Conservation (phyloP, 2,329 filamentous ascomycete species). For the Lachnellula subtilissima region DNA sequence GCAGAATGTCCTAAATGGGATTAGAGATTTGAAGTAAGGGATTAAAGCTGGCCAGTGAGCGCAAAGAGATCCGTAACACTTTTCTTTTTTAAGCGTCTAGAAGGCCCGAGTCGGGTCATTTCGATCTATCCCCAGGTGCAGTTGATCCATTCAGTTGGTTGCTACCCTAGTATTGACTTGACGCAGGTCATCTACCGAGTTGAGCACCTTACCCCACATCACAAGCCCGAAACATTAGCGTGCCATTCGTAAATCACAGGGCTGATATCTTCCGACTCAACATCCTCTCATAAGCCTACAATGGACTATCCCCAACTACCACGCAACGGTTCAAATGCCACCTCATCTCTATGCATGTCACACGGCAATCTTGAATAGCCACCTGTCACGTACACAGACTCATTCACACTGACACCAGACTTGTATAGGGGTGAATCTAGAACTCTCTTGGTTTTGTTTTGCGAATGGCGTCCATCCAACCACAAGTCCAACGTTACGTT, state of each 20-base stretch:
- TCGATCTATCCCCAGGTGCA: too few species aligned
- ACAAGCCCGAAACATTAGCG: slow-evolving; percentile 1
- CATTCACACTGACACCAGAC: background rate
- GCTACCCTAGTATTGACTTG: too few species aligned
- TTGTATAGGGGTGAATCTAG: background rate
- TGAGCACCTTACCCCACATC: background rate
- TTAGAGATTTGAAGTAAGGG: too few species aligned
- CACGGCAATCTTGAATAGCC: background rate
- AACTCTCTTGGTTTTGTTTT: background rate
- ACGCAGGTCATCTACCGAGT: too few species aligned
- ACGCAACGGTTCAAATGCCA: background rate
- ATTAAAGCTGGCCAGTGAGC: too few species aligned
- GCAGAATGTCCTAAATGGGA: too few species aligned
- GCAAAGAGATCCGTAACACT: too few species aligned
- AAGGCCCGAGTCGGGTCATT: too few species aligned
- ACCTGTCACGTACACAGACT: background rate
- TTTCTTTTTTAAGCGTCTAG: too few species aligned
- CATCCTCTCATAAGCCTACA: background rate
- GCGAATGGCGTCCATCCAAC: background rate
- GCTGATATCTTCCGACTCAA: background rate
- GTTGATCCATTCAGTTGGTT: too few species aligned
- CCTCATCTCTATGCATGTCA: background rate
- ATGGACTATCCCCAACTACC: background rate
- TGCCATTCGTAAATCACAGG: slow-evolving; percentile 2
- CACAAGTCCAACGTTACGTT: background rate